Conservation (phyloP, 2,329 filamentous ascomycete genomes). For the Neofusicoccum parvum region DNA sequence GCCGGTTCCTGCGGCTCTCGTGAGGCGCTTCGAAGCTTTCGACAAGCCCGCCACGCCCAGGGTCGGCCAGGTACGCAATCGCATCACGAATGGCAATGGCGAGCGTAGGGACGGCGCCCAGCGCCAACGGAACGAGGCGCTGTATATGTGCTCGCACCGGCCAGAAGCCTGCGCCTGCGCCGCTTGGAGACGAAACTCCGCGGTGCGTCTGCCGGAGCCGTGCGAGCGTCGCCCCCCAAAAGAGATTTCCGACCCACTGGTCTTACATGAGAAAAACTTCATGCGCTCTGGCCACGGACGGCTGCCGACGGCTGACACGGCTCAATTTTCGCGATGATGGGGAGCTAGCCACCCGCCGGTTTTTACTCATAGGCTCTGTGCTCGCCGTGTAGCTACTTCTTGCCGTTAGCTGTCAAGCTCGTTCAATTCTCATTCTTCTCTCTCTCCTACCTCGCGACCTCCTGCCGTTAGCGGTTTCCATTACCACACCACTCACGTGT, state of each 20-base stretch:
- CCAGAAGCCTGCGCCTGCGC: constrained; percentile 2
- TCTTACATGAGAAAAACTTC: constrained; percentile 22
- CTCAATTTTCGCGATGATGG: not conserved
- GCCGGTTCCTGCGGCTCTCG: not conserved
- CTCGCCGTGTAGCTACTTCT: constrained; percentile 16
- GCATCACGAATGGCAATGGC: not conserved
- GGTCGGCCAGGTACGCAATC: constrained; percentile 2
- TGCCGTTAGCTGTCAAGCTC: constrained; percentile 17
- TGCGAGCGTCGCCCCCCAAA: constrained; percentile 9
- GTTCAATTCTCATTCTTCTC: not conserved
- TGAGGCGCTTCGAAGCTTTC: constrained; percentile 5
- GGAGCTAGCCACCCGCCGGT: constrained; percentile 5
- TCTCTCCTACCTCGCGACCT: constrained; percentile 9
- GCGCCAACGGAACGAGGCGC: not conserved
- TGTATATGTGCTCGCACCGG: not conserved
- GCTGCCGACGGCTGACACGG: constrained; percentile 14
- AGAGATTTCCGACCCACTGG: constrained; percentile 16
- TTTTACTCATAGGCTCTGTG: constrained; percentile 17
- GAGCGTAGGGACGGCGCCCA: not conserved
- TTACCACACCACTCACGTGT: constrained; percentile 18
- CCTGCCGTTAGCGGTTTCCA: constrained; percentile 19
- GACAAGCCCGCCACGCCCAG: constrained; percentile 9
- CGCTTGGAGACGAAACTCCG: constrained; percentile 4
- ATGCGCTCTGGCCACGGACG: not conserved
- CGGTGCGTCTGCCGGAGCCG: constrained; percentile 8